A percentile compares a stretch with the other conserved stretches of the same genome.
Evolutionary conservation across 495 filamentous ascomycete species (phyloP).

Genomic region (Penicillium atrosanguineum): DNA sequence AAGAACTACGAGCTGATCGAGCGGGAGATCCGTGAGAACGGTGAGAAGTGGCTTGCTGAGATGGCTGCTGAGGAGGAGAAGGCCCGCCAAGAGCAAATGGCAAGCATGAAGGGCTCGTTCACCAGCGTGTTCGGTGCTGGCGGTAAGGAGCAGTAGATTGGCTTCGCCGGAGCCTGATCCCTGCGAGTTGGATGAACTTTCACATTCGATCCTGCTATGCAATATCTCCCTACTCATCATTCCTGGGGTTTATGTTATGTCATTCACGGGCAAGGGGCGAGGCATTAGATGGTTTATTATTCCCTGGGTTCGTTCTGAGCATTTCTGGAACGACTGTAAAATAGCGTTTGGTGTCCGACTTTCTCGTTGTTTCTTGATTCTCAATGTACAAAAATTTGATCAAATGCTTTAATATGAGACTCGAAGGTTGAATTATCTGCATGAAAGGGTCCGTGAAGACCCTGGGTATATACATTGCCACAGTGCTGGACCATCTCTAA

Average conservation of each 20-base stretch:
- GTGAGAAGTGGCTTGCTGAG: slow-evolving; percentile 90
- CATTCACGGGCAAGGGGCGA: slow-evolving; percentile 23
- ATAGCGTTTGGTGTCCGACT: slow-evolving; percentile 35
- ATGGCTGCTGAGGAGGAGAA: slow-evolving; percentile 83
- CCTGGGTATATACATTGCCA: slow-evolving; percentile 26
- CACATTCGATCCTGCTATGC: not conserved
- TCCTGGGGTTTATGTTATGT: slow-evolving; percentile 11
- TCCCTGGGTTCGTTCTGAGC: slow-evolving; percentile 22
- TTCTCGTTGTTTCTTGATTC: slow-evolving; percentile 23
- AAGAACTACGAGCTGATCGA: slow-evolving; percentile 86
- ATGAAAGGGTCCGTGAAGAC: slow-evolving; percentile 3
- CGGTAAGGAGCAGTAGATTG: slow-evolving; percentile 31
- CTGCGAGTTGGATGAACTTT: not conserved
- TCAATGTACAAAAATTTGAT: slow-evolving; percentile 41
- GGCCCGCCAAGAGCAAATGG: slow-evolving; percentile 83
- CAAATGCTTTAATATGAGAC: slow-evolving; percentile 29
- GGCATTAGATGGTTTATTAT: slow-evolving; percentile 26
- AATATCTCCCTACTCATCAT: slow-evolving; percentile 18
- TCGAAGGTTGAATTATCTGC: slow-evolving; percentile 17
- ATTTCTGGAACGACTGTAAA: slow-evolving; percentile 40
- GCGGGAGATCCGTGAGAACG: slow-evolving; percentile 84
- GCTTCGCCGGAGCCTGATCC: not conserved
- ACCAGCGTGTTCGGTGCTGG: slow-evolving; percentile 52
- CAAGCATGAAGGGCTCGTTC: slow-evolving; percentile 71
- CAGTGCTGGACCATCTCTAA: slow-evolving; percentile 5